Base-by-base conservation (phyloP, 768 basidiomycete genomes). In the Tulasnella sp. region DNA sequence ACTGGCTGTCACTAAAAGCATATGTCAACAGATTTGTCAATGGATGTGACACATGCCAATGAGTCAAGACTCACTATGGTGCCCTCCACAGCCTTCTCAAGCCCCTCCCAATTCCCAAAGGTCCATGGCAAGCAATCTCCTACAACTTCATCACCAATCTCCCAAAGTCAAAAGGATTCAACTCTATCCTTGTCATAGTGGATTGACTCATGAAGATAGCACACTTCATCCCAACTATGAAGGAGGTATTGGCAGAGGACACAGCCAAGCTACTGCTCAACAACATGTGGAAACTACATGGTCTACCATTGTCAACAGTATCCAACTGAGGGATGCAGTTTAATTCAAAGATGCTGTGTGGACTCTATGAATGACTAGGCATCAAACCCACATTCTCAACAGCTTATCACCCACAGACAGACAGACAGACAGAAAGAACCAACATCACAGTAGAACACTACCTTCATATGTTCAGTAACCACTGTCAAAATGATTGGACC, bases 321-420 rank as follows among this genome's bases (percentile, higher is more conserved):
- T 61, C 55, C 21, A 23, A 61, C 32, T 42, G 44, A 10, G 41
- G 61, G 4, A 23, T 43, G 21, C 29, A 47, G 3, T 62, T 62
- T 41, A 42, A 61, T n/a, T 61, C 61, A 4, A 4, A 62, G 23
- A 61, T 62, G 26, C 23, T 15, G 4, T 23, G 38, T n/a, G 29
- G 24, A 44, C 41, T 69, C 1, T 63, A 69, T 61, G 66, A 69
- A 24, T 41, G 17, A 11, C 54, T 73, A 0, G 63, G 61, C 15
- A 34, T 45, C n/a, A 24, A 63, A 70, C 71, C 19, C 30, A 68
- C 4, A 10, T 54, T 64, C 11, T 74, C 71, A 2, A 76, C 75
- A 0, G 73, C 74, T 0, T 78, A 74, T 60, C 78, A 79, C 49
- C 77, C 75, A 0, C 70, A 78, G 64, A 72, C 74, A 3, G 72